A percentile compares a stretch with the other conserved stretches of the same genome.
These are phyloP conservation scores for Tulasnella sp. DNA, from an alignment of 768 basidiomycete genomes.

Conservation along the genomic window DNA sequence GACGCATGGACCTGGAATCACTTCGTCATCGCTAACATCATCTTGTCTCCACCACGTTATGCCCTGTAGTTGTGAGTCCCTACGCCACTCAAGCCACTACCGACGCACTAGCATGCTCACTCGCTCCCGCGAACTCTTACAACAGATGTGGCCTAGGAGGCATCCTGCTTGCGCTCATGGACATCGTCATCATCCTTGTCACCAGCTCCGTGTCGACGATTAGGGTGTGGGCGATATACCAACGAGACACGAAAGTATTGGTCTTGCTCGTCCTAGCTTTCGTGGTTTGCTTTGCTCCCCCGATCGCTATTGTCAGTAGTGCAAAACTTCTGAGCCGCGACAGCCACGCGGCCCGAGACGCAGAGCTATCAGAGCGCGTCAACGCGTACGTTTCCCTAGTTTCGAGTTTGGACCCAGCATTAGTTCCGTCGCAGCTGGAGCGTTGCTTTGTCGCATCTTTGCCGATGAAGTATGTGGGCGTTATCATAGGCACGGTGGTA, in stretches of 20 bases:
- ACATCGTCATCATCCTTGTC: not conserved
- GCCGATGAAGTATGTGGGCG: not conserved
- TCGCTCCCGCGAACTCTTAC: not conserved
- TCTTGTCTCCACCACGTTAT: not conserved
- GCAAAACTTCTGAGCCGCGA: not conserved
- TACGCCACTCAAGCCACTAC: not conserved
- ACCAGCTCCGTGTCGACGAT: not conserved
- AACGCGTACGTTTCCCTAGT: not conserved
- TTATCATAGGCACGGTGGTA: not conserved
- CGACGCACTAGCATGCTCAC: not conserved
- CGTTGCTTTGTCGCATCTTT: not conserved
- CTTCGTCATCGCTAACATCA: not conserved
- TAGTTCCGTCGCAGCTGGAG: not conserved
- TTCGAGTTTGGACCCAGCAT: not conserved
- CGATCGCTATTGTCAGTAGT: not conserved
- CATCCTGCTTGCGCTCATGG: not conserved
- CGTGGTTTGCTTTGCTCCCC: not conserved
- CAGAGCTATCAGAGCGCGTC: not conserved
- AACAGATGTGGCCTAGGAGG: not conserved
- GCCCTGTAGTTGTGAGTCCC: not conserved
- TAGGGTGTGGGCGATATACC: slow-evolving; percentile 3
- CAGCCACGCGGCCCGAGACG: not conserved
- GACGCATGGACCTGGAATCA: not conserved
- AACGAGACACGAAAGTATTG: not conserved
- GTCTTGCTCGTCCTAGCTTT: not conserved